Base-by-base conservation (phyloP, 2,329 filamentous ascomycete genomes). In the Teratosphaeria epicoccoides region DNA sequence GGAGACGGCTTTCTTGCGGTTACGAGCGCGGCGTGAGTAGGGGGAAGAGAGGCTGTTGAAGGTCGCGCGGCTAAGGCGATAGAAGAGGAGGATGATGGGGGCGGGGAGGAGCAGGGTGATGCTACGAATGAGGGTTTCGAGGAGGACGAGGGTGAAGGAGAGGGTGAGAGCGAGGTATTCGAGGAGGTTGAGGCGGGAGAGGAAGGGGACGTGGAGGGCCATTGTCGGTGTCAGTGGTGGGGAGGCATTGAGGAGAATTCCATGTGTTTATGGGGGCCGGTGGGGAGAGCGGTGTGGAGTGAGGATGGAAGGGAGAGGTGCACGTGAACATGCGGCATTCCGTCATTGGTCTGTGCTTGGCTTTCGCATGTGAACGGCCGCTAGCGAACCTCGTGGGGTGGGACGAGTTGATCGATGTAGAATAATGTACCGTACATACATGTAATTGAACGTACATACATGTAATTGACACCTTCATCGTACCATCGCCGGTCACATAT, bases 111-210 rank as follows among this genome's bases (percentile, higher is more conserved):
- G 87, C 55, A 96, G 79, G 1, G 93, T 97, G 56, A 95, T 80
- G 53, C 95, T 75, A 61, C 91, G 83, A 62, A 95, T 85, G 55
- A 95, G 64, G 52, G 83, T 83, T 70, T 98, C 93, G 59, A 95
- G 77, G 46, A 82, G 77, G 53, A 97, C 84, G 33, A 98, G 79
- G 49, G 88, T 63, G 63, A 97, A 86, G 6, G 91, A 97, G 51
- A 83, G 82, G 46, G 93, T 71, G 43, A 98, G 80, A 37, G 90
- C 88, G 57, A 94, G 71, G 72, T 97, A 97, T 73, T 98, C 90
- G 70, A 79, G 79, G 50, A 73, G 55, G 50, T 73, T 67, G 37
- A 85, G 73, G 55, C 82, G 75, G 47, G 80, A 81, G 58, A 85
- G 76, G 57, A 85, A 76, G 26, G 82, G 82, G 43, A 85, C 75